Base-by-base conservation (phyloP, 2,329 filamentous ascomycete species). In the Fragosphaeria purpurea region DNA sequence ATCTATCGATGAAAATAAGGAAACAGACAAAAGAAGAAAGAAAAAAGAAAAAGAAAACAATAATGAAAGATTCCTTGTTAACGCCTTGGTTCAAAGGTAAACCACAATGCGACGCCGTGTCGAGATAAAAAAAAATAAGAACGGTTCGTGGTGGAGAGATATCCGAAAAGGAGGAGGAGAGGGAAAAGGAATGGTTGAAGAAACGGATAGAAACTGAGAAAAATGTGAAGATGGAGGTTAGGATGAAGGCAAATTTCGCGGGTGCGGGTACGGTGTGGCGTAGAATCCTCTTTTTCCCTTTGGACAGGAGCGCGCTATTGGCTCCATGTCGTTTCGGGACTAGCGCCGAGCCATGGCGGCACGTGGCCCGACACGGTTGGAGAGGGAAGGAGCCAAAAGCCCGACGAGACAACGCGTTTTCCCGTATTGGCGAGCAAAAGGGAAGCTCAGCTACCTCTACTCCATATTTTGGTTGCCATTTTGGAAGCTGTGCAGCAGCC, bases 311-410 rank as follows among this genome's bases (percentile, higher is more conserved):
- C 39, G 41, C 38, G 8, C 7, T 45, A 41, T 13, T 13, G 6
- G 22, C 22, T 22, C 22, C 22, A 22, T 22, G 22, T 22, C 22
- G 2, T 1, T 7, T 48, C 4, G 6, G 35, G 43, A 37, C 33
- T 53, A 50, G 41, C 32, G 12, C 9, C 4, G 35, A 0, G 40
- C 7, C 5, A 32, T 32, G 0, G 5, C 32, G 42, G 57, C 57
- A 59, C 57, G 57, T 57, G 56, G 54, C 54, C 43, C 47, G 56
- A 54, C 54, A 56, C 56, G 52, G 57, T 50, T 54, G 53, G 32
- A 43, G 47, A 31, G n/a, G 22, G 6, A 32, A 44, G n/a, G 31
- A 42, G 41, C n/a, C 33, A 9, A 44, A 35, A 40, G 34, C 12
- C 45, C 22, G 31, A 48, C 38, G 12, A 41, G 41, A 37, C 12